Evolutionary conservation across 2,329 filamentous ascomycete genomes (phyloP).

Genomic region (Truncatella angustata): DNA sequence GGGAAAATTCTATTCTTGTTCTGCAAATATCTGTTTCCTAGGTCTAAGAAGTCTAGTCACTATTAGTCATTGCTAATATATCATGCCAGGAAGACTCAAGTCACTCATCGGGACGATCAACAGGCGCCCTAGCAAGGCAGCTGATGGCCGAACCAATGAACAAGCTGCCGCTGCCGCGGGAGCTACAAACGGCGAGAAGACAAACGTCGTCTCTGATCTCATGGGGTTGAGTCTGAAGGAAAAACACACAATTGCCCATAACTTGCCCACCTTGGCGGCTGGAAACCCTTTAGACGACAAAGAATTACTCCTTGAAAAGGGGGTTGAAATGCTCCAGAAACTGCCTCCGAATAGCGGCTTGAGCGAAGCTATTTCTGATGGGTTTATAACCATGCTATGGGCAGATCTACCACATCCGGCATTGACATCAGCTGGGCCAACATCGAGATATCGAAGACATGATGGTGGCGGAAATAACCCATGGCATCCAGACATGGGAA

Average conservation of each 20-base stretch:
- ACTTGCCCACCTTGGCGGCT: conserved; percentile 38
- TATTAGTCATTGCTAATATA: too few relatives aligned
- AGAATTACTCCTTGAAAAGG: conserved; percentile 46
- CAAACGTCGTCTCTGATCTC: conserved; percentile 37
- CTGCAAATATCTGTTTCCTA: too few relatives aligned
- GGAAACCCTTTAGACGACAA: conserved; percentile 47
- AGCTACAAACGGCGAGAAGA: conserved; percentile 30
- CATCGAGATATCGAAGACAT: conserved; percentile 39
- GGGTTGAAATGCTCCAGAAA: conserved; percentile 49
- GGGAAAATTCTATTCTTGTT: background rate
- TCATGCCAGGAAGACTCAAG: conserved; percentile 5
- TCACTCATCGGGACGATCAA: conserved; percentile 42
- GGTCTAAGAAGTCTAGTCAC: too few relatives aligned
- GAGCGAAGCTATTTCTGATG: conserved; percentile 44
- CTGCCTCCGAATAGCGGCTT: conserved; percentile 48
- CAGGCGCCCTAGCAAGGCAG: conserved; percentile 42
- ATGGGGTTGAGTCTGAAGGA: conserved; percentile 36
- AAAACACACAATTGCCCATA: conserved; percentile 35
- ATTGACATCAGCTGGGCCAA: conserved; percentile 43
- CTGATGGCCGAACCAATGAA: conserved; percentile 42
- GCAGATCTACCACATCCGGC: conserved; percentile 51
- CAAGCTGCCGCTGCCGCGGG: conserved; percentile 28
- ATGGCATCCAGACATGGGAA: conserved; percentile 50
- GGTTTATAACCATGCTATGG: conserved; percentile 53
- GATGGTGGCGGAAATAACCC: conserved; percentile 46